Base-by-base conservation (phyloP, 2,329 filamentous ascomycete genomes). In the Aschersonia sp. region DNA sequence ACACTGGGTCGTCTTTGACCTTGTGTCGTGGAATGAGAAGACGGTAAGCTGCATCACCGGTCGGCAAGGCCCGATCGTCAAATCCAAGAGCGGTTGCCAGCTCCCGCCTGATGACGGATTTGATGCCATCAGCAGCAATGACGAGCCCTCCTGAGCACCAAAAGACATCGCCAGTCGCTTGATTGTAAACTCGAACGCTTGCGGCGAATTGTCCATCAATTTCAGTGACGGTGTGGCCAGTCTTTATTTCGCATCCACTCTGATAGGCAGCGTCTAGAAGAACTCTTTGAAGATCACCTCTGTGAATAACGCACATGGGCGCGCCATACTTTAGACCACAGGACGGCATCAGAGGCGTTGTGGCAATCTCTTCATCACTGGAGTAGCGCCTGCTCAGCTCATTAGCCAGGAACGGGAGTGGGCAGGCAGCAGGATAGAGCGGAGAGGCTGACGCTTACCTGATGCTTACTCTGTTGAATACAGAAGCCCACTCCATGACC, bases 21-120 rank as follows among this genome's bases (percentile, higher is more conserved):
- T 82, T 71, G 31, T 77, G 72, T 9, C 84, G 77, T 1, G 74
- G 76, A 20, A 89, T 72, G 77, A 89, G 84, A 63, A 89, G 85
- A 9, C 85, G 77, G 67, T 89, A 89, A 3, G 84, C 83, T 0
- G 85, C 85, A 65, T 89, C 82, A 4, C 82, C 78, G 0, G 84
- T 87, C 51, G 86, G 82, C 50, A 78, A 69, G 55, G 82, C 76
- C 47, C 77, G 69, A 29, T 73, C 73, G 3, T 66, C 62, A 51
- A 72, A 66, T 43, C 72, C 69, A 1, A 78, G 63, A 29, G 68
- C 62, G 30, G 66, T 62, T 5, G 85, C 71, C 62, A 86, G 71
- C 40, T 72, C 64, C 7, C 5, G 7, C 9, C 75, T 69, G 20
- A 68, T 65, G 6, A 60, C 52, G 41, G 70, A 75, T 61, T 79